phyloP scores from a whole-genome alignment of 73 alveolate species.

The Symbiodinium natans region DNA sequence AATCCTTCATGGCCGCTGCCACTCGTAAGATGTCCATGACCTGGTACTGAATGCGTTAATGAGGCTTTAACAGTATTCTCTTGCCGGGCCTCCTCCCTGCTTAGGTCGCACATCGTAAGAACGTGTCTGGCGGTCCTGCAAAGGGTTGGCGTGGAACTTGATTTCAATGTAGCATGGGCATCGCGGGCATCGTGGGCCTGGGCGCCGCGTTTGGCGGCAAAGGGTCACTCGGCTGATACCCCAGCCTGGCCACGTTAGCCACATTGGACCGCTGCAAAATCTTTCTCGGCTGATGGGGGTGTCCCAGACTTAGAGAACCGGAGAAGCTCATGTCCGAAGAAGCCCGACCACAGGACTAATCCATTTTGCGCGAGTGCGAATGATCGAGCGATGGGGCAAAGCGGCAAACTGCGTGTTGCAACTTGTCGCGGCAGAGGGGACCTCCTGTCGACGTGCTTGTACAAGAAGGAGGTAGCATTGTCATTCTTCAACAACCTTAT shows the following conservation, averaged over 20 bases:
- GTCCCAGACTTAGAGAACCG: no score
- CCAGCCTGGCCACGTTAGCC: slow-evolving; percentile 39
- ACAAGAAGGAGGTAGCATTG: slow-evolving; percentile 83
- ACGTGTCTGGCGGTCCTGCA: slow-evolving; percentile 64
- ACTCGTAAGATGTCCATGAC: slow-evolving; percentile 85
- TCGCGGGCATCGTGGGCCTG: no score
- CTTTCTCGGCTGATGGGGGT: no score
- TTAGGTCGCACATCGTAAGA: slow-evolving; percentile 63
- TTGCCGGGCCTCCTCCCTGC: slow-evolving; percentile 40
- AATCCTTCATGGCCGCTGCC: slow-evolving; percentile 84
- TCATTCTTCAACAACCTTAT: slow-evolving; percentile 47
- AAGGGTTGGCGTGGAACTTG: background rate
- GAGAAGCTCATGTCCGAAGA: no score
- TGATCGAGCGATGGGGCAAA: no score
- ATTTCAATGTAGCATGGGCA: no score
- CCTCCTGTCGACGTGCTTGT: slow-evolving; percentile 28
- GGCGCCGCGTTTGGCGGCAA: background rate
- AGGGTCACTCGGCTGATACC: slow-evolving; percentile 40
- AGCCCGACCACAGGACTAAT: no score
- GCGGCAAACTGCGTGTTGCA: no score
- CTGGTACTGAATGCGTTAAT: background rate
- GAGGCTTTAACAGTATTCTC: background rate
- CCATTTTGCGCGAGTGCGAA: no score
- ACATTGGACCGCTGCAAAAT: no score
- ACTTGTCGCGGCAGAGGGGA: background rate